Evolutionary conservation across 2,329 filamentous ascomycete genomes (phyloP).

Genomic region (Apiospora malaysiana): DNA sequence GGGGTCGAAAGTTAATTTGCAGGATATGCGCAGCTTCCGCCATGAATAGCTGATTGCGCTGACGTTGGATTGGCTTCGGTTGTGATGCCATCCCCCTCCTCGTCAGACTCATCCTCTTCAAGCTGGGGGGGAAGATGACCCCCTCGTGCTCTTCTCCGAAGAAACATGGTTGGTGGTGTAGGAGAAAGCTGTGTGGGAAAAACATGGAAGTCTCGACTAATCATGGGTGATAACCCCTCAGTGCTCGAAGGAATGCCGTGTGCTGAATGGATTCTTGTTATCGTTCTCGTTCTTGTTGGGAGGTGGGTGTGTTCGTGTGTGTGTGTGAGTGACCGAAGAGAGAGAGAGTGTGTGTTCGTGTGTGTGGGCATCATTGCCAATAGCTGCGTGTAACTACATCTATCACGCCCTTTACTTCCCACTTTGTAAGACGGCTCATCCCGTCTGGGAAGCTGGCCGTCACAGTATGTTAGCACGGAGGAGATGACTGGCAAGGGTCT

Average conservation of each 20-base stretch:
- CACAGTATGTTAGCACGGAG: background rate
- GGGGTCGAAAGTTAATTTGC: constrained; percentile 21
- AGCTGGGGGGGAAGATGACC: constrained; percentile 1
- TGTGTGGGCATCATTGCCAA: background rate
- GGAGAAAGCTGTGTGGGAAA: background rate
- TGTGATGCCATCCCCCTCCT: constrained; percentile 1
- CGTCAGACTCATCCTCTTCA: background rate
- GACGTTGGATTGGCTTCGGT: constrained; percentile 1
- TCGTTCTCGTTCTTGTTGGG: background rate
- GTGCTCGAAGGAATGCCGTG: background rate
- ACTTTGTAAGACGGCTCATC: constrained; percentile 16
- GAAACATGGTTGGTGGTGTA: background rate
- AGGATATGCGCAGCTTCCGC: constrained; percentile 18
- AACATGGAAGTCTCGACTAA: background rate
- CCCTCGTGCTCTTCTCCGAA: background rate
- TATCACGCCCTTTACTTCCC: background rate
- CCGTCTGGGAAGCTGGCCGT: constrained; percentile 13
- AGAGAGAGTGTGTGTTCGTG: too few relatives aligned
- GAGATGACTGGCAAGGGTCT: background rate
- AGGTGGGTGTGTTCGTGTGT: background rate
- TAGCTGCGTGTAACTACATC: background rate
- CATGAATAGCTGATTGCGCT: background rate
- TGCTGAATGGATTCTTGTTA: background rate
- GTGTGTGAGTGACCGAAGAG: background rate
- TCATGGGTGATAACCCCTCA: background rate